Evolutionary conservation across 441 rosid species (phyloP), one percentile per base, ranked within the genome.

Genomic region (Melastoma candidum): DNA sequence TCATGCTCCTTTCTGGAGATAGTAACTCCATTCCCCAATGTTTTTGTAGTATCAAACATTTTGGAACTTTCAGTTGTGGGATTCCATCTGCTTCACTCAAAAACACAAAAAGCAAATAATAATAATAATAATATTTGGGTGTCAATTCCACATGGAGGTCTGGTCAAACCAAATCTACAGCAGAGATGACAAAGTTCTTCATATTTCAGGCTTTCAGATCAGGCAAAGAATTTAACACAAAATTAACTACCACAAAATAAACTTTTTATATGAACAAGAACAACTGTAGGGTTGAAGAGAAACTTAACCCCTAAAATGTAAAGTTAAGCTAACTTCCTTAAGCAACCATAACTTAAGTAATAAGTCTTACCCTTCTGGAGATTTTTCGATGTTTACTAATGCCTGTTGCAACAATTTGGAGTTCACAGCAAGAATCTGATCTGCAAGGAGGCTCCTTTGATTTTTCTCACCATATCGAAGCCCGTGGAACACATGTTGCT

Each of bases 401-500:
- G 95, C 98, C 58, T 66, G 78, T 56, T 80, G 96, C 71, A 90
- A 78, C 70, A 90, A 75, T 60, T 75, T 77, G 43, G 87, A 76
- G 79, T 87, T 85, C 3, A 85, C 67, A 7, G 76, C 63, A 52
- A 85, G 65, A 63, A 87, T 90, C 69, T 83, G 77, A 64, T 78
- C 77, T 43, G 95, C 82, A 54, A 90, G 85, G 45, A 80, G 59
- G 66, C 67, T 80, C 59, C 72, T 74, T 69, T 90, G 80, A 53
- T 80, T 68, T 69, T 87, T 90, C 54, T 80, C 88, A 46, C 96
- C 96, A 63, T 69, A 78, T 67, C 83, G 71, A 45, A 87, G 69
- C 49, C 96, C 98, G 71, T 83, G 77, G 74, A 90, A 81, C 58
- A 90, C 83, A 65, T 90, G 98, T 44, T 87, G 79, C 41, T 87